Evolutionary conservation across 352 stramenopile genomes (phyloP).

Genomic region (Peronosclerospora sorghi): DNA sequence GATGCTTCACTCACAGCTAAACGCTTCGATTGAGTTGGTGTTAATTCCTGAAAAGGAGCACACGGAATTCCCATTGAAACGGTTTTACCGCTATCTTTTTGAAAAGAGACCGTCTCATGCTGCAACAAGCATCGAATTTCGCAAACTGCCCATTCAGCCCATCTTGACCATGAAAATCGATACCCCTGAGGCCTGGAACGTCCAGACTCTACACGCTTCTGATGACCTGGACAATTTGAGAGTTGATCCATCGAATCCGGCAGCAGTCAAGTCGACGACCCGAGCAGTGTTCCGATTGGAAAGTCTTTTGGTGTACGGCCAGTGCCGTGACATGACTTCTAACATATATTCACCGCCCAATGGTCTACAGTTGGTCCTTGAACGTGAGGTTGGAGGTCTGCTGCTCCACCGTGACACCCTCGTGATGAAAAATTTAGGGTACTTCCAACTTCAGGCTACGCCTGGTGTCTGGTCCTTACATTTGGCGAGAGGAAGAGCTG

Average conservation of each 20-base stretch:
- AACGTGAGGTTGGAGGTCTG: slow-evolving; percentile 47
- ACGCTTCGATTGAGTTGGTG: slow-evolving; percentile 59
- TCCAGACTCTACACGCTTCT: slow-evolving; percentile 57
- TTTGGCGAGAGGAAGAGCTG: slow-evolving; percentile 72
- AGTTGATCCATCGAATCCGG: slow-evolving; percentile 43
- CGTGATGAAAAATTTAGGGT: slow-evolving; percentile 99
- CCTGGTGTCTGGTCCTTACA: slow-evolving; percentile 91
- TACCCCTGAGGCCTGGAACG: slow-evolving; percentile 88
- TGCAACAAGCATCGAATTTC: slow-evolving; percentile 57
- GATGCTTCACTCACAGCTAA: slow-evolving; percentile 65
- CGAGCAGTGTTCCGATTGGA: slow-evolving; percentile 82
- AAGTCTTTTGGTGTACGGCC: slow-evolving; percentile 83
- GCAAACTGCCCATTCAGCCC: slow-evolving; percentile 67
- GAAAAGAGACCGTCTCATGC: slow-evolving; percentile 35
- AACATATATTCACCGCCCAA: slow-evolving; percentile 77
- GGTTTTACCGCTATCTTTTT: slow-evolving; percentile 89
- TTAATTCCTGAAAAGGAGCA: slow-evolving; percentile 59
- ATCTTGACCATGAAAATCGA: slow-evolving; percentile 91
- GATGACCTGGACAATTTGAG: slow-evolving; percentile 91
- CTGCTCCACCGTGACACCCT: slow-evolving; percentile 89
- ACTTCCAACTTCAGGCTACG: slow-evolving; percentile 97
- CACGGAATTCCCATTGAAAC: slow-evolving; percentile 82
- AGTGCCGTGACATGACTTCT: slow-evolving; percentile 81
- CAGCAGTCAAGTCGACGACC: slow-evolving; percentile 47
- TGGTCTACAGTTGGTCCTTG: slow-evolving; percentile 86